Conservation (phyloP, 805 yeast genomes). For the Alloascoidea africana region DNA sequence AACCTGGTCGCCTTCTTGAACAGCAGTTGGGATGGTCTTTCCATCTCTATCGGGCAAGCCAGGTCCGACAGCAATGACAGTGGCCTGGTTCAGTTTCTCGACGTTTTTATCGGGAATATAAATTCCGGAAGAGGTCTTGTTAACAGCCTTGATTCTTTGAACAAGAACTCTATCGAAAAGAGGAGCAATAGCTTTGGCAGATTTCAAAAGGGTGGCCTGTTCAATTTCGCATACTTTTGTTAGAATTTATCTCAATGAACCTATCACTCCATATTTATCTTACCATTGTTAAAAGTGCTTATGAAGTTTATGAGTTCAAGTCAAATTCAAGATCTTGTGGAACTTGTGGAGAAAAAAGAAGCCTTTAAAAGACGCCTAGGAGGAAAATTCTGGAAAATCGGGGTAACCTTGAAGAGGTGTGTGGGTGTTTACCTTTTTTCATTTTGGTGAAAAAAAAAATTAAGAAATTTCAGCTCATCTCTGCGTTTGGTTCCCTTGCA, state of each 20-base stretch:
- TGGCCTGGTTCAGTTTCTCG: constrained; percentile 84
- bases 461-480: neutral
- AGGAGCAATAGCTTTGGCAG: constrained; percentile 81
- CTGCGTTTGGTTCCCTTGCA: constrained; percentile 4
- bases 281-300: too few species aligned
- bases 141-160: constrained; percentile 83
- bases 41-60: constrained; percentile 74
- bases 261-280: too few species aligned
- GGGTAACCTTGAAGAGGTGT: constrained; percentile 1
- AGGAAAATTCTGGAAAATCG: neutral
- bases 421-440: too few species aligned
- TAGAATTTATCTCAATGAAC: too few species aligned
- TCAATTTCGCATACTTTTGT: too few species aligned
- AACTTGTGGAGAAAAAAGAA: too few species aligned
- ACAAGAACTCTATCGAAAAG: constrained; percentile 92
- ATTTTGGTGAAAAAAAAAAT: neutral
- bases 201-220: constrained; percentile 24
- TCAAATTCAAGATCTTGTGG: too few species aligned
- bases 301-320: too few species aligned
- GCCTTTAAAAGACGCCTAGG: too few species aligned
- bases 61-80: constrained; percentile 90
- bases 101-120: constrained; percentile 93
- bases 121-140: constrained; percentile 85
- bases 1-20: constrained; percentile 84
- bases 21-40: constrained; percentile 53